Conservation (phyloP, 495 filamentous ascomycete species). For the Rhizodiscina lignyota region DNA sequence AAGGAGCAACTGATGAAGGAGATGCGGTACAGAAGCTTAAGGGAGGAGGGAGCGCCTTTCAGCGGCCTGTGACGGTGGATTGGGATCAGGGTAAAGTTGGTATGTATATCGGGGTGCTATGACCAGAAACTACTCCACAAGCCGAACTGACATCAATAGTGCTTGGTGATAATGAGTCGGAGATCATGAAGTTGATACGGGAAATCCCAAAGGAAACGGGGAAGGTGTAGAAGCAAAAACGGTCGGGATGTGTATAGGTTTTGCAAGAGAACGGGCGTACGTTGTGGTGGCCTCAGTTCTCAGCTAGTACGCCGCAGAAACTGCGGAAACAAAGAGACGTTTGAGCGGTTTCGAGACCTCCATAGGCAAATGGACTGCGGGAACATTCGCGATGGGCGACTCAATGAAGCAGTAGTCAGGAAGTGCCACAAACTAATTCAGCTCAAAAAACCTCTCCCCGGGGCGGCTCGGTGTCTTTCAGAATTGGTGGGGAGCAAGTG, state of each 20-base stretch:
- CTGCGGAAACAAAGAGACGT: not conserved
- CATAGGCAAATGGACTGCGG: not conserved
- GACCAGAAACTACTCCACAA: not conserved
- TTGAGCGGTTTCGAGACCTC: not conserved
- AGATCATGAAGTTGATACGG: constrained; percentile 64
- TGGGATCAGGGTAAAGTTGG: constrained; percentile 78
- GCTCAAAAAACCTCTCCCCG: too few relatives aligned
- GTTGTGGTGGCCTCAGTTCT: not conserved
- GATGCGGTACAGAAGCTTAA: constrained; percentile 64
- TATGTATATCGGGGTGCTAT: constrained; percentile 10
- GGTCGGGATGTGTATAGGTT: too few relatives aligned
- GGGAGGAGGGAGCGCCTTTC: constrained; percentile 39
- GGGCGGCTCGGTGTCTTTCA: too few relatives aligned
- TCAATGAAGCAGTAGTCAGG: too few relatives aligned
- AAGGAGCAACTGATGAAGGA: constrained; percentile 48
- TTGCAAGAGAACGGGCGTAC: not conserved
- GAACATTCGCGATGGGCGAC: not conserved
- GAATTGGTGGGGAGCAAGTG: too few relatives aligned
- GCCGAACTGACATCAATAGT: constrained; percentile 20
- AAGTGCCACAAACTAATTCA: too few relatives aligned
- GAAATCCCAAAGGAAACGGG: constrained; percentile 31
- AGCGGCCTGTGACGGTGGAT: constrained; percentile 64
- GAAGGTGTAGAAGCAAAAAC: too few relatives aligned
- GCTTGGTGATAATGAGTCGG: constrained; percentile 60
- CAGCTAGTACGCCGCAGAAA: not conserved